Base-by-base conservation (phyloP, 441 rosid species). In the Kokia cookei region DNA sequence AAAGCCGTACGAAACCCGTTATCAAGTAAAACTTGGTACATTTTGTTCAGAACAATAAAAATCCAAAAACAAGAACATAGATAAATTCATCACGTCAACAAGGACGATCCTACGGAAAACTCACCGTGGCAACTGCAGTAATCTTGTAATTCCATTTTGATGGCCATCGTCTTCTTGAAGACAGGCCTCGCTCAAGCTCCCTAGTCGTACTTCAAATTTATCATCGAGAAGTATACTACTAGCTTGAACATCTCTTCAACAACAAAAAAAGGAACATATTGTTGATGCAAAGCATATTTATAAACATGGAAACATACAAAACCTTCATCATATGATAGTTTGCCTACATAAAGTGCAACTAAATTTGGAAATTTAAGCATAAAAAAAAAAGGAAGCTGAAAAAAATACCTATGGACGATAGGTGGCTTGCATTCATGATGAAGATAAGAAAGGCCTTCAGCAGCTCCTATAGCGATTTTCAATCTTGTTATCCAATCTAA, bases 181-280 rank as follows among this genome's bases (percentile, higher is more conserved):
- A 77, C 89, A 84, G 68, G 69, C 93, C 76, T 90, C 94, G 10
- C 95, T 92, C 77, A 96, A 71, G 82, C 98, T 94, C 78, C 98
- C 98, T 3, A 96, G 86, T 58, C 98, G 92, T 65, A 96, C 99
- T 83, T 96, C 99, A 68, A 87, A 96, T 82, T 94, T 94, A 74
- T 96, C 98, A 82, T 96, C 99, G 58, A 96, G 99, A 72, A 96
- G 93, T 79, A 96, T 91, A 77, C 99, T 94, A 84, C 99, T 92
- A 65, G 98, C 98, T 87, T 90, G 99, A 73, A 96, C 83, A 88
- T 94, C 99, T 80, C 99, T 96, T 74, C 78, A 73, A 73, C 48
- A 11, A 65, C 45, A 32, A 5, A 37, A 62, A 48, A 55, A 51
- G 73, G 17, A 24, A 32, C 32, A 72, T 10, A 64, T 81, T 74